These are phyloP conservation scores for Dalbergia cochinchinensis DNA, from an alignment of 306 rosid genomes.

Conservation along the genomic window DNA sequence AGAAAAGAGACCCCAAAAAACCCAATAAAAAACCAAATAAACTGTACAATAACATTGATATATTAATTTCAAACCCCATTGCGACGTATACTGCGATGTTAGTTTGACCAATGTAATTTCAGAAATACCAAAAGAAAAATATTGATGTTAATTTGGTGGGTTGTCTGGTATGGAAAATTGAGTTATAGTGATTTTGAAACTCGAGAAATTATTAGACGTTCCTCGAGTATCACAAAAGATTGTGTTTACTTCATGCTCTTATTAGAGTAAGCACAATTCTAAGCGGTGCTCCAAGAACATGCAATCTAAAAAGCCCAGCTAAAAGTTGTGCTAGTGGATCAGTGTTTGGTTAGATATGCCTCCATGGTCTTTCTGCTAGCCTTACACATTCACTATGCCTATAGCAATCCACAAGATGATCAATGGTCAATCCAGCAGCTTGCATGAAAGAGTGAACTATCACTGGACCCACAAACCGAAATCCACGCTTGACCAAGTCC, in stretches of 20 bases:
- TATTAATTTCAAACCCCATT: too few relatives aligned
- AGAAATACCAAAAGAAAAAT: too few relatives aligned
- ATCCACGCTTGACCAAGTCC: slow-evolving; percentile 79
- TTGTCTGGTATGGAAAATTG: too few relatives aligned
- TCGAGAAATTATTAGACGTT: too few relatives aligned
- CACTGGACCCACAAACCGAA: slow-evolving; percentile 84
- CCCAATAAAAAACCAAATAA: not conserved
- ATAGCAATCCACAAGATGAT: slow-evolving; percentile 88
- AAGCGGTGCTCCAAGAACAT: too few relatives aligned
- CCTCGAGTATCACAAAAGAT: too few relatives aligned
- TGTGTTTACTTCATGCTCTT: too few relatives aligned
- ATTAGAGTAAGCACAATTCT: too few relatives aligned
- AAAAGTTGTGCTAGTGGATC: not conserved
- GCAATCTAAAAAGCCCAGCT: not conserved
- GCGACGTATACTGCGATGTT: not conserved
- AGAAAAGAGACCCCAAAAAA: not conserved
- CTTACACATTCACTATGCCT: slow-evolving; percentile 74
- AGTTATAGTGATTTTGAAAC: too few relatives aligned
- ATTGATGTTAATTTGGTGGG: too few relatives aligned
- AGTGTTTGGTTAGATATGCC: slow-evolving; percentile 64
- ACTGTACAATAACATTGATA: not conserved
- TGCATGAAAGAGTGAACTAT: slow-evolving; percentile 95
- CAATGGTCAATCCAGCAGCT: slow-evolving; percentile 91
- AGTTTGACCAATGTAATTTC: too few relatives aligned
- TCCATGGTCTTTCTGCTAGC: slow-evolving; percentile 97